These are phyloP conservation scores for Chalciporus piperatus DNA, from an alignment of 768 basidiomycete genomes.

Conservation along the genomic window DNA sequence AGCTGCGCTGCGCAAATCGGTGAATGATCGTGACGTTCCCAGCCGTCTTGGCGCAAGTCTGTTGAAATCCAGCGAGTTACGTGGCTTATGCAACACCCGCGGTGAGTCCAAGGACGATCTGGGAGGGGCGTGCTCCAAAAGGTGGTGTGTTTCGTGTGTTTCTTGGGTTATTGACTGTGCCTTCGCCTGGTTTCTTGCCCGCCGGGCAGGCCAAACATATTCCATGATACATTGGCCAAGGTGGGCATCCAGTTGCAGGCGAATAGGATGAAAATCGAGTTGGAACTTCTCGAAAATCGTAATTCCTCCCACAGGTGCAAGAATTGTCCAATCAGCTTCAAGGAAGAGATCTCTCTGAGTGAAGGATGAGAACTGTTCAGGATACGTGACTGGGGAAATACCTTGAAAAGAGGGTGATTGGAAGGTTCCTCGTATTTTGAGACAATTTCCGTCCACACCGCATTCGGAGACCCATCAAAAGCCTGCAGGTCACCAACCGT, in stretches of 20 bases:
- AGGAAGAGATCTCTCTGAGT: slow-evolving; percentile 68
- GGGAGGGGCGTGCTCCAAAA: slow-evolving; percentile 17
- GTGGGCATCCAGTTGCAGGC: slow-evolving; percentile 80
- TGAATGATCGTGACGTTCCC: slow-evolving; percentile 65
- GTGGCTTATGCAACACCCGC: slow-evolving; percentile 32
- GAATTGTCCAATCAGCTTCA: slow-evolving; percentile 72
- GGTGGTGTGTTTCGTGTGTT: slow-evolving; percentile 18
- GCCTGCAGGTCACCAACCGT: slow-evolving; percentile 76
- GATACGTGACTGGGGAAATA: slow-evolving; percentile 22
- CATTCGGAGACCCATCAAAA: slow-evolving; percentile 80
- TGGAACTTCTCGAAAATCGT: slow-evolving; percentile 83
- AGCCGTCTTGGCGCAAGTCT: slow-evolving; percentile 45
- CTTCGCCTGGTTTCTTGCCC: slow-evolving; percentile 25
- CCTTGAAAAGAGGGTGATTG: slow-evolving; percentile 71
- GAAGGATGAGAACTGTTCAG: slow-evolving; percentile 6
- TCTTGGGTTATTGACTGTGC: neutral
- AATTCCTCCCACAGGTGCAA: slow-evolving; percentile 93
- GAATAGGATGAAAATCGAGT: slow-evolving; percentile 79
- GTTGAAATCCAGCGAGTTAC: slow-evolving; percentile 33
- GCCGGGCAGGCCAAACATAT: slow-evolving; percentile 79
- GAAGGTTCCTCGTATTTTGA: slow-evolving; percentile 71
- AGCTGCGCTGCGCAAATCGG: slow-evolving; percentile 54
- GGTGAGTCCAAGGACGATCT: slow-evolving; percentile 55
- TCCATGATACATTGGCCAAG: slow-evolving; percentile 81
- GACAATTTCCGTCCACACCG: slow-evolving; percentile 85